Evolutionary conservation across 1,139 yeast species (phyloP).

Genomic region (Yamadazyma sp.): DNA sequence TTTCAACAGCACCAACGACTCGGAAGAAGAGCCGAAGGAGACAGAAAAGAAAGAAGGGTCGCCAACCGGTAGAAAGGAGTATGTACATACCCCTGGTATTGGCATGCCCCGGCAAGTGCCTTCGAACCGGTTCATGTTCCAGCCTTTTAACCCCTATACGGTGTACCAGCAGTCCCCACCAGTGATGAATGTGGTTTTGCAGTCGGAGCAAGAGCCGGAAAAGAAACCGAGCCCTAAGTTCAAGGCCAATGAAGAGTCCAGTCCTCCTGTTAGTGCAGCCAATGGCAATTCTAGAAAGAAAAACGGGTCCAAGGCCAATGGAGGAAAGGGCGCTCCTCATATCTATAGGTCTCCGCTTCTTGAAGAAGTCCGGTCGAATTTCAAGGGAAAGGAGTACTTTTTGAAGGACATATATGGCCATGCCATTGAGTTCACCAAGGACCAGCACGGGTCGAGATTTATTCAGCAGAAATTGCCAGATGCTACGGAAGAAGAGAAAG

Average conservation of each 20-base stretch:
- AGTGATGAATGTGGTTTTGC: conserved; percentile 9
- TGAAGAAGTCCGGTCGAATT: conserved; percentile 80
- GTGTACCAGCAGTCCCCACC: conserved; percentile 39
- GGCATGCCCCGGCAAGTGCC: conserved; percentile 39
- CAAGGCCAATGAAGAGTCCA: neutral
- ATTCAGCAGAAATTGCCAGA: conserved; percentile 82
- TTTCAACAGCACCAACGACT: conserved; percentile 6
- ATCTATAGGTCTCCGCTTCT: conserved; percentile 76
- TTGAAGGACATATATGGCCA: conserved; percentile 81
- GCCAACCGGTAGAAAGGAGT: conserved; percentile 6
- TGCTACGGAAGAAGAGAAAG: conserved; percentile 71
- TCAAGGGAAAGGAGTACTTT: conserved; percentile 59
- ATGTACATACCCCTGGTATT: conserved; percentile 35
- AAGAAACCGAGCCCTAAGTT: neutral
- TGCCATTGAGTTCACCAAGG: conserved; percentile 89
- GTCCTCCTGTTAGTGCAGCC: conserved; percentile 5
- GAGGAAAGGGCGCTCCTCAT: conserved; percentile 32
- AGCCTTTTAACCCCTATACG: conserved; percentile 50
- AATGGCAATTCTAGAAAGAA: conserved; percentile 8
- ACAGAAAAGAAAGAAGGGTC: neutral
- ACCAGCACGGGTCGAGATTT: conserved; percentile 95
- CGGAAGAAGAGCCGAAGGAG: conserved; percentile 6
- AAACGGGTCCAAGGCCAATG: conserved; percentile 7
- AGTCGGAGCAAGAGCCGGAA: neutral
- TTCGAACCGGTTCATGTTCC: conserved; percentile 42